phyloP scores from a whole-genome alignment of 495 filamentous ascomycete genomes.

The Penicillium argentinense region DNA sequence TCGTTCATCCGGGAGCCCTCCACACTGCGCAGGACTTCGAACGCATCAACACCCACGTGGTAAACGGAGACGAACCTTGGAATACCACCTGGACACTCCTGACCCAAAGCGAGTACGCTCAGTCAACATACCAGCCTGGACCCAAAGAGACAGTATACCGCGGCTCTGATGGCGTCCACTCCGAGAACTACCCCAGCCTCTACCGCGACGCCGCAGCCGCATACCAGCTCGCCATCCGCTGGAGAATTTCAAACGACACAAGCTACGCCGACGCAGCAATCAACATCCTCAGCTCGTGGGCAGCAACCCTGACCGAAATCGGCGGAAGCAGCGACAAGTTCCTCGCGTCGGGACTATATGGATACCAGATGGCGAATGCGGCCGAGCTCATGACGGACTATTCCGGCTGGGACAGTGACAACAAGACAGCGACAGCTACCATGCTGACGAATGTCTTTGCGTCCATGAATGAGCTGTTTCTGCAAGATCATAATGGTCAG shows the following conservation, averaged over 20 bases:
- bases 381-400: conserved; percentile 44
- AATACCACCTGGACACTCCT: conserved; percentile 35
- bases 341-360: conserved; percentile 45
- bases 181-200: conserved; percentile 38
- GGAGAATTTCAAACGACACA: conserved; percentile 35
- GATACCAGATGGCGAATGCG: conserved; percentile 47
- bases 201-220: conserved; percentile 41
- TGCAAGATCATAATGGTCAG: conserved; percentile 29
- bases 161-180: conserved; percentile 21
- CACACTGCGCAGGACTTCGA: conserved; percentile 37
- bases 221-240: conserved; percentile 39
- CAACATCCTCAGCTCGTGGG: conserved; percentile 41
- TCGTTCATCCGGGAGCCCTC: conserved; percentile 38
- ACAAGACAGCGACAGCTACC: conserved; percentile 17
- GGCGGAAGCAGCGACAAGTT: conserved; percentile 36
- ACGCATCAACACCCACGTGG: conserved; percentile 32
- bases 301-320: conserved; percentile 32
- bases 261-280: conserved; percentile 34
- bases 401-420: conserved; percentile 24
- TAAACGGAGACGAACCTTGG: conserved; percentile 31
- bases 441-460: conserved; percentile 29
- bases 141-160: conserved; percentile 31
- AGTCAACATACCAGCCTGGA: conserved; percentile 21
- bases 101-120: conserved; percentile 23
- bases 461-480: conserved; percentile 33